A percentile compares a stretch with the other conserved stretches of the same genome.
Evolutionary conservation across 2,329 filamentous ascomycete species (phyloP).

Genomic region (Domatiomyces globalis): DNA sequence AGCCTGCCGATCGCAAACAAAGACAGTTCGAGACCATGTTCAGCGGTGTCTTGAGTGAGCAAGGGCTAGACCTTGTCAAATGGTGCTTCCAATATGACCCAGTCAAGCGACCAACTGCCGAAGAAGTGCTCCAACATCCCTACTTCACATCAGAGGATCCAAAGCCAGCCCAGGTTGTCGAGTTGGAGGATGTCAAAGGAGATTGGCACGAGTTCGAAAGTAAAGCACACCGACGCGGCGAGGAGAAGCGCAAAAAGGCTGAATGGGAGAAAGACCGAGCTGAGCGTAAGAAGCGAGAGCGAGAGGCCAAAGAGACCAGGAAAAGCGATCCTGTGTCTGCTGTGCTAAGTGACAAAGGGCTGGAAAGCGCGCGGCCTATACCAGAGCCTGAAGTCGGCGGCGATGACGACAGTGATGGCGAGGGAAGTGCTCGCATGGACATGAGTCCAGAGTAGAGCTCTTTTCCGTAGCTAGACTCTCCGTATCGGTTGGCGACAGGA

Average conservation of each 20-base stretch:
- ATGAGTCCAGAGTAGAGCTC: constrained; percentile 5
- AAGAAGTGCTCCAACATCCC: constrained; percentile 67
- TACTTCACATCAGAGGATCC: constrained; percentile 84
- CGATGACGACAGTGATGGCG: constrained; percentile 12
- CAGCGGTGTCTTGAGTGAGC: constrained; percentile 57
- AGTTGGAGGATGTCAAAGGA: constrained; percentile 70
- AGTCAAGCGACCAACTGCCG: constrained; percentile 63
- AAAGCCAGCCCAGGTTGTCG: constrained; percentile 57
- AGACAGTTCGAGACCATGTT: constrained; percentile 68
- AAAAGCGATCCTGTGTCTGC: constrained; percentile 3
- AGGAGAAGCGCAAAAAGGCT: constrained; percentile 52
- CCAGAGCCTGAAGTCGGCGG: constrained; percentile 6
- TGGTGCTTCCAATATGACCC: constrained; percentile 88
- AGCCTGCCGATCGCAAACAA: constrained; percentile 58
- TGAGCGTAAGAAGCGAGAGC: constrained; percentile 33
- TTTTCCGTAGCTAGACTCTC: background rate
- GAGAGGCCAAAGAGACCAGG: constrained; percentile 27
- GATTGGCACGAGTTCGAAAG: constrained; percentile 99
- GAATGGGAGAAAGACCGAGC: constrained; percentile 37
- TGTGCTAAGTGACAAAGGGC: background rate
- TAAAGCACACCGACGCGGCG: constrained; percentile 83
- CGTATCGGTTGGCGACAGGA: no score
- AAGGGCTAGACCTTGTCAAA: constrained; percentile 67
- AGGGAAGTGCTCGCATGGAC: constrained; percentile 17
- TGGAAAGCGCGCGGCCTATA: constrained; percentile 1